Evolutionary conservation across 163 green algal genomes (phyloP), one percentile per base, ranked within the genome.

Genomic region (Scenedesmus sp.): DNA sequence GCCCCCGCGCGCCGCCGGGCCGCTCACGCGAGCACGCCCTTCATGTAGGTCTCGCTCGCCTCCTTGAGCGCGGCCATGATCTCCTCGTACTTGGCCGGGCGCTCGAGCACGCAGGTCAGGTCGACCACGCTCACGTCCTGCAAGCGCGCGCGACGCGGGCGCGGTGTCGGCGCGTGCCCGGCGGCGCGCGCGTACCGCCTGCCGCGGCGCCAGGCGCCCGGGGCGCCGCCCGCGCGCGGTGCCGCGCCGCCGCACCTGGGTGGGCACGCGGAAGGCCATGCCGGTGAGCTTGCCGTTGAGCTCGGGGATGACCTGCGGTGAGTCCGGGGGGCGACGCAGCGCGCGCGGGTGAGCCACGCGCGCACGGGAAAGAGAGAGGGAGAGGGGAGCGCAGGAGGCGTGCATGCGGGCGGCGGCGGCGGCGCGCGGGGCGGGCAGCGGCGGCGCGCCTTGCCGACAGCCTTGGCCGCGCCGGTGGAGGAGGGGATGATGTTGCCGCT

Each of bases 271-370:
- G 94, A 99, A 98, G 29, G 96, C 91, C 96, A 99, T 99, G 71
- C 96, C 96, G 2, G 96, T 99, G 26, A 99, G 89, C 91, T 98
- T 99, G 89, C 96, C 96, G 70, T 98, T 97, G 0, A 99, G 93
- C 63, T 97, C 88, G 9, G 96, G 96, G 50, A 99, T 89, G 26
- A 99, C 96, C 87, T 97, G 82, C n/a, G 63, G 1, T 11, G 9
- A 4, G 33, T 14, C 11, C 7, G 39, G 39, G 39, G 39, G 39
- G 39, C 7, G 39, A 10, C 39, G 39, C n/a, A n/a, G n/a, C n/a
- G n/a, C n/a, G n/a, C n/a, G n/a, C n/a, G n/a, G n/a, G n/a, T n/a
- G n/a, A n/a, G n/a, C n/a, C n/a, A n/a, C n/a, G n/a, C n/a, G n/a
- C n/a, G n/a, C n/a, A n/a, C n/a, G n/a, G n/a, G n/a, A n/a, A n/a